These are phyloP conservation scores for Sugiyamaella americana DNA, from an alignment of 805 yeast species.

Conservation along the genomic window DNA sequence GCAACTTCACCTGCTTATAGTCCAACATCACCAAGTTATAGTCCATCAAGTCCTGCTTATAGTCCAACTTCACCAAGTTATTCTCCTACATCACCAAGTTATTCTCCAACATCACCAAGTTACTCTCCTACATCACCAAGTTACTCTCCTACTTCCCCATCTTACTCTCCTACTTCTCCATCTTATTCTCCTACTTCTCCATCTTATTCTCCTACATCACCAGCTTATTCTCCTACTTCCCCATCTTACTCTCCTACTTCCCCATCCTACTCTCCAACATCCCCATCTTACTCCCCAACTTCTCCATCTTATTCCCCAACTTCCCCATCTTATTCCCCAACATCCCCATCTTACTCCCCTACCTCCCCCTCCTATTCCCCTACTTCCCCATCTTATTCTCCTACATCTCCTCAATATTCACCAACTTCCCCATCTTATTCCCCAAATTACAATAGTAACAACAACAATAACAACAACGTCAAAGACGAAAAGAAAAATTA, in stretches of 20 bases:
- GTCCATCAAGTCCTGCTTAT: constrained; percentile 75
- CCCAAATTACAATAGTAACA: constrained; percentile 41
- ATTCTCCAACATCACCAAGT: constrained; percentile 57
- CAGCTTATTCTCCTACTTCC: constrained; percentile 57
- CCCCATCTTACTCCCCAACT: constrained; percentile 60
- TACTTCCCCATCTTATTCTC: constrained; percentile 60
- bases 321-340: constrained; percentile 53
- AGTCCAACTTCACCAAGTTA: constrained; percentile 79
- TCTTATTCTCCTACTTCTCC: constrained; percentile 58
- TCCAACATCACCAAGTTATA: constrained; percentile 65
- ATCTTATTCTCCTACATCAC: constrained; percentile 68
- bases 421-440: constrained; percentile 66
- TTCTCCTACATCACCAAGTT: constrained; percentile 69
- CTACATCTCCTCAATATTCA: constrained; percentile 68
- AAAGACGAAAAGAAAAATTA: not conserved
- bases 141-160: constrained; percentile 67
- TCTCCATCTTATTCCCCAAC: constrained; percentile 64
- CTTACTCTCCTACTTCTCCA: constrained; percentile 76
- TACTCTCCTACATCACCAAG: constrained; percentile 69
- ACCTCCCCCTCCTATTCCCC: constrained; percentile 40
- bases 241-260: constrained; percentile 66
- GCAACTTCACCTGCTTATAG: constrained; percentile 65
- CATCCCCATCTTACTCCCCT: constrained; percentile 55
- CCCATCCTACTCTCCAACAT: constrained; percentile 65
- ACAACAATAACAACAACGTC: not conserved